Percentiles rank a stretch among this genome's conserved stretches.
Conservation (phyloP, 768 basidiomycete genomes). For the Trametes cinnabarina region DNA sequence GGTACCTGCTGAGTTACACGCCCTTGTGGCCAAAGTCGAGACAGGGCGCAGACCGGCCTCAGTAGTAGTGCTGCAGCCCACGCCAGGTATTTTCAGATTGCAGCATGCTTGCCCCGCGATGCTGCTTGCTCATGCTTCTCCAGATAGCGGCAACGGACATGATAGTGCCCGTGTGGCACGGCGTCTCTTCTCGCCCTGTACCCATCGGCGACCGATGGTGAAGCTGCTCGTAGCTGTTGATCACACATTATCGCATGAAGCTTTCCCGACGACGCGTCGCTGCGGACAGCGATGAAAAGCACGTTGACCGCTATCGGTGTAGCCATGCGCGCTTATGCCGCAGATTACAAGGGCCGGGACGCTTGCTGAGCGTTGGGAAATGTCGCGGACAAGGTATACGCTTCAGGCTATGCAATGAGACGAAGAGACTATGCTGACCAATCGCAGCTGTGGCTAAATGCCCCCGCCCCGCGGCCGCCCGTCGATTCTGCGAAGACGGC, state of each 20-base stretch:
- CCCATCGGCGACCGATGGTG: constrained; percentile 7
- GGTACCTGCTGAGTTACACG: background rate
- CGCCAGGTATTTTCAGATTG: constrained; percentile 8
- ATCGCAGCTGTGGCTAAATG: constrained; percentile 7
- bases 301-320: background rate
- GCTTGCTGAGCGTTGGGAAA: background rate
- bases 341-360: background rate
- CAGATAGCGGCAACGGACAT: constrained; percentile 12
- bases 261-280: background rate
- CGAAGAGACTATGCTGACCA: background rate
- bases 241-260: background rate
- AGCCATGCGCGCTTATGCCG: background rate
- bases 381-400: constrained; percentile 15
- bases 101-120: constrained; percentile 3
- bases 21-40: background rate
- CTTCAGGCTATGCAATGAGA: constrained; percentile 15
- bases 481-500: background rate
- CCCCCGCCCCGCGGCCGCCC: background rate
- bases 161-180: constrained; percentile 4
- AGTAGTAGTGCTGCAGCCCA: background rate
- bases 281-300: constrained; percentile 1
- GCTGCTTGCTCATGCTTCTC: constrained; percentile 5
- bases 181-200: constrained; percentile 15
- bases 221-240: background rate
- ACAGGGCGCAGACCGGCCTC: background rate